A percentile compares a stretch with the other conserved stretches of the same genome.
Evolutionary conservation across 192 early-diverging fungal genomes (phyloP).

Genomic region (Coemansia sp.): DNA sequence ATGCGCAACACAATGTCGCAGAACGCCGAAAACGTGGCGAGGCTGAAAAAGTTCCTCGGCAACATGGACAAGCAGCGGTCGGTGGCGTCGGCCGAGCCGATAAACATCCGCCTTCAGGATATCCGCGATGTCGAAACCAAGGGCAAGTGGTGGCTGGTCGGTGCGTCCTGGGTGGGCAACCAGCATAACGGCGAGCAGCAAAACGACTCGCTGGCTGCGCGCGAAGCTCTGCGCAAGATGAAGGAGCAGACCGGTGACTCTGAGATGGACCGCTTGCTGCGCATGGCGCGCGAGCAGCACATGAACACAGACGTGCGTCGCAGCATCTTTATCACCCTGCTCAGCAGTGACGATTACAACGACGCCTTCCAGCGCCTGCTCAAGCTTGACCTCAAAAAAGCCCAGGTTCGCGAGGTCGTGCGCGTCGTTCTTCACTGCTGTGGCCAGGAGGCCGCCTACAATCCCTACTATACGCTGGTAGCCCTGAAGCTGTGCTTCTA

Average conservation of each 20-base stretch:
- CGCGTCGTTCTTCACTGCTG: conserved; percentile 89
- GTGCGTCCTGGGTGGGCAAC: conserved; percentile 84
- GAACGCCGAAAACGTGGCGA: conserved; percentile 61
- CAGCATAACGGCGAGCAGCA: conserved; percentile 16
- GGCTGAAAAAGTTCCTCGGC: conserved; percentile 76
- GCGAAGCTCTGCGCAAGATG: conserved; percentile 7
- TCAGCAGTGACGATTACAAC: conserved; percentile 92
- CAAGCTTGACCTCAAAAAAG: conserved; percentile 79
- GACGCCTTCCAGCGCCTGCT: conserved; percentile 87
- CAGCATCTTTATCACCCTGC: conserved; percentile 87
- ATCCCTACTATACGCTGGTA: conserved; percentile 91
- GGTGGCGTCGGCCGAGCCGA: conserved; percentile 59
- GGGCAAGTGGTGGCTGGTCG: conserved; percentile 99
- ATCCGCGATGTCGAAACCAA: conserved; percentile 76
- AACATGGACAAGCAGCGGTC: conserved; percentile 57
- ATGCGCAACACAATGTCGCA: conserved; percentile 59
- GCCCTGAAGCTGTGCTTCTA: conserved; percentile 73
- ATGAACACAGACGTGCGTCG: conserved; percentile 97
- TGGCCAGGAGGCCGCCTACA: conserved; percentile 81
- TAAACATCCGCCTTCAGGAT: conserved; percentile 81
- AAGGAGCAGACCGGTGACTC: conserved; percentile 5
- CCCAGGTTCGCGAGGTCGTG: conserved; percentile 94
- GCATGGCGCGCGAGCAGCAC: conserved; percentile 76
- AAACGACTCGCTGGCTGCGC: conserved; percentile 2
- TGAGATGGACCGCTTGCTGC: conserved; percentile 62